Conservation (phyloP, 352 stramenopile genomes). For the Phytophthora citricola region DNA sequence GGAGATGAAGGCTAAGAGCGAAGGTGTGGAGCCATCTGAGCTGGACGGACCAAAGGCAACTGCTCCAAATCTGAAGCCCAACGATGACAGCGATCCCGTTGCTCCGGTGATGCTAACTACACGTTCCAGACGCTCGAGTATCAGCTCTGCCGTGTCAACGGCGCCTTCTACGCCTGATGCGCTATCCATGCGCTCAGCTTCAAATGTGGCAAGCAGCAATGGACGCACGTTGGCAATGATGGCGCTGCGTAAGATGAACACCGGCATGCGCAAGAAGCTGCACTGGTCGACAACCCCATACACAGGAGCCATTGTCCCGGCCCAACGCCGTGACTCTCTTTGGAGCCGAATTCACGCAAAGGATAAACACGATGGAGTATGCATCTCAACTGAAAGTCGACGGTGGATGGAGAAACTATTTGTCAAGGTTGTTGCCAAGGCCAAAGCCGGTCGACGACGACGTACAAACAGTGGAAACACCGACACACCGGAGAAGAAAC, state of each 20-base stretch:
- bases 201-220: slow-evolving; percentile 16
- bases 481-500: slow-evolving; percentile 18
- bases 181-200: slow-evolving; percentile 23
- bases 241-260: slow-evolving; percentile 57
- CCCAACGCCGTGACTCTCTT: slow-evolving; percentile 50
- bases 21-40: slow-evolving; percentile 56
- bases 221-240: slow-evolving; percentile 35
- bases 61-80: slow-evolving; percentile 24
- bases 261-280: slow-evolving; percentile 76
- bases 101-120: slow-evolving; percentile 12
- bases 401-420: slow-evolving; percentile 81
- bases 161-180: slow-evolving; percentile 41
- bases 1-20: slow-evolving; percentile 65
- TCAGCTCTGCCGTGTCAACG: slow-evolving; percentile 39
- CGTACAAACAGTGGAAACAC: slow-evolving; percentile 18
- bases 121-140: slow-evolving; percentile 48
- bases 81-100: slow-evolving; percentile 37
- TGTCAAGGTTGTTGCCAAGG: slow-evolving; percentile 55
- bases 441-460: slow-evolving; percentile 30
- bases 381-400: slow-evolving; percentile 66
- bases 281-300: slow-evolving; percentile 73
- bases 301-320: slow-evolving; percentile 33
- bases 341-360: slow-evolving; percentile 56
- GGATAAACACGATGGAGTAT: slow-evolving; percentile 29
- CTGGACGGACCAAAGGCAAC: slow-evolving; percentile 32